Base-by-base conservation (phyloP, 2,329 filamentous ascomycete species). In the Xylaria polymorpha region DNA sequence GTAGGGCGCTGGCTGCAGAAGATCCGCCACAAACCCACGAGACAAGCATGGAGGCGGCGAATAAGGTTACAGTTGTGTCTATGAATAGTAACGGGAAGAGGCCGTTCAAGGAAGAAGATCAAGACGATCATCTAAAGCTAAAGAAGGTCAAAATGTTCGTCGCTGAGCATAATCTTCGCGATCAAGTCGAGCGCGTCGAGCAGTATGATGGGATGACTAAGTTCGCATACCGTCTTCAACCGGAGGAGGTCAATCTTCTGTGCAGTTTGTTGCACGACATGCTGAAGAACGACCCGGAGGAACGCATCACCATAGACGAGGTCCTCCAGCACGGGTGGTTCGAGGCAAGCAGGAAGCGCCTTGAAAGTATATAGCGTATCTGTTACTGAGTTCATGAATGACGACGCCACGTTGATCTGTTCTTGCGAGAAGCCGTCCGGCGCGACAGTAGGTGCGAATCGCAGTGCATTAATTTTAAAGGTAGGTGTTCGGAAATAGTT, bases 311-410 rank as follows among this genome's bases (percentile, higher is more conserved):
- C 10, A 35, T 69, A 15, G 56, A 63, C 37, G 51, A 68, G 22
- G 67, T 71, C n/a, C 14, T 68, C 4, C 14, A n/a, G 15, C 67
- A 70, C 29, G 41, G 58, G 25, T 65, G 67, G 67, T 72, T 70
- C 48, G 58, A 59, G 9, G 8, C 9, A 12, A 32, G 59, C 41
- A 41, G 64, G 22, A 41, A 15, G 56, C 48, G 56, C 8, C 22
- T 37, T 14, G 32, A 9, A 20, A 32, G n/a, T 20, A 44, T 8
- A 18, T 41, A 43, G 32, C 15, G 4, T n/a, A 9, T 22, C 10
- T 4, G n/a, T 2, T 3, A 56, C 15, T 2, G 9, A 56, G n/a
- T 3, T 9, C 15, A 22, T 39, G 25, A 53, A 15, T n/a, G 25
- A n/a, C 7, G 6, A 18, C 15, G 12, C 14, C 14, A 4, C 4